Conservation (phyloP, 352 stramenopile species). For the Globisporangium cederbergense region DNA sequence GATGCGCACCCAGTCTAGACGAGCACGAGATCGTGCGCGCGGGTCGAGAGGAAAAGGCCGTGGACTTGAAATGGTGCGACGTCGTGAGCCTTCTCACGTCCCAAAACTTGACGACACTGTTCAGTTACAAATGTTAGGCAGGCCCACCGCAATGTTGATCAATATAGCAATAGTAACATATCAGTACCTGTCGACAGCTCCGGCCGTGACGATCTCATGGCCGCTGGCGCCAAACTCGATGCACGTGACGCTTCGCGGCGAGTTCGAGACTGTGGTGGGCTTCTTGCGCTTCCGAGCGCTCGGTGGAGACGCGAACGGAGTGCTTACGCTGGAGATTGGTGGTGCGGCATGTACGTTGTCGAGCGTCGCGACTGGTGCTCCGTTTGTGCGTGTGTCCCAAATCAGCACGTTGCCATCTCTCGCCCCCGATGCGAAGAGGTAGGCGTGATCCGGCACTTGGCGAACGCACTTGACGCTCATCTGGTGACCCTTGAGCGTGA, state of each 20-base stretch:
- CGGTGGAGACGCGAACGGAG: conserved; percentile 29
- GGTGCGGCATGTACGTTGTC: conserved; percentile 35
- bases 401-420: conserved; percentile 62
- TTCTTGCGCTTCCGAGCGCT: conserved; percentile 29
- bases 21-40: conserved; percentile 42
- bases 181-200: conserved; percentile 43
- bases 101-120: conserved; percentile 64
- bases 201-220: conserved; percentile 49
- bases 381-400: conserved; percentile 38
- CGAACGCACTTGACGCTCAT: conserved; percentile 82
- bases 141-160: no score
- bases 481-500: conserved; percentile 40
- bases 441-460: conserved; percentile 27
- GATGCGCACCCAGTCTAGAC: conserved; percentile 27
- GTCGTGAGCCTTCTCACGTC: conserved; percentile 43
- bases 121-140: not conserved
- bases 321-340: conserved; percentile 10
- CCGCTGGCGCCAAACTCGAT: conserved; percentile 50
- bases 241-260: conserved; percentile 63
- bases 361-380: conserved; percentile 29
- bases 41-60: conserved; percentile 21
- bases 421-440: conserved; percentile 54
- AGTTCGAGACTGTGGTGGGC: conserved; percentile 7
- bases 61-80: conserved; percentile 15
- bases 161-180: no score